Evolutionary conservation across 1,284 basidiomycete species (phyloP).

Genomic region (Apiotrichum veenhuisii): DNA sequence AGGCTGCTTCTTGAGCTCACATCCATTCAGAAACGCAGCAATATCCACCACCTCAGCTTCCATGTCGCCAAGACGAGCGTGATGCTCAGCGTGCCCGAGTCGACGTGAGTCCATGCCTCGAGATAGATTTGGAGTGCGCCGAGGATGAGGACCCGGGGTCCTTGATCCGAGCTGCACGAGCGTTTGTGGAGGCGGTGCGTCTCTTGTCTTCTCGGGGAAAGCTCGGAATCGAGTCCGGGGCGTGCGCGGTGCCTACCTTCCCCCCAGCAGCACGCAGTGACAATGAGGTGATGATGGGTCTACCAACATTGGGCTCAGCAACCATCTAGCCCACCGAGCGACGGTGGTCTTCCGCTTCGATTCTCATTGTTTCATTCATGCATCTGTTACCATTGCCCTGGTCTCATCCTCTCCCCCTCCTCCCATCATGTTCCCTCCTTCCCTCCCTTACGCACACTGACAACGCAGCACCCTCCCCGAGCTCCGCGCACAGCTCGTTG

Average conservation of each 20-base stretch:
- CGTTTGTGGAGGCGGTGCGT: too few relatives aligned
- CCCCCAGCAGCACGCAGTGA: too few relatives aligned
- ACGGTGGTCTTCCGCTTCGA: too few relatives aligned
- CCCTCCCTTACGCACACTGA: background rate
- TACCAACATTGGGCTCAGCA: too few relatives aligned
- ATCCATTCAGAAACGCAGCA: slow-evolving; percentile 20
- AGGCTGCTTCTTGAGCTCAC: background rate
- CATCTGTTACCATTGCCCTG: too few relatives aligned
- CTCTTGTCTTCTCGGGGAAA: too few relatives aligned
- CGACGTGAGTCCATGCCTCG: slow-evolving; percentile 28
- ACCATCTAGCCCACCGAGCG: too few relatives aligned
- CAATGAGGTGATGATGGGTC: too few relatives aligned
- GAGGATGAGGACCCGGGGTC: background rate
- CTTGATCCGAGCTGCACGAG: background rate
- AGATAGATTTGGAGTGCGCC: background rate
- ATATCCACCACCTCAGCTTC: slow-evolving; percentile 38
- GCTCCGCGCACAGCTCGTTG: slow-evolving; percentile 21
- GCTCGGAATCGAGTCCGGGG: too few relatives aligned
- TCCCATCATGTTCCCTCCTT: background rate
- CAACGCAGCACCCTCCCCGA: slow-evolving; percentile 11
- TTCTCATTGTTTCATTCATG: too few relatives aligned
- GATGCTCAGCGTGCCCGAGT: slow-evolving; percentile 35
- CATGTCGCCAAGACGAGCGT: slow-evolving; percentile 37
- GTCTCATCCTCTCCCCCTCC: too few relatives aligned
- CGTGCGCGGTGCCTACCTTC: too few relatives aligned